Evolutionary conservation across 176 grass and related monocot genomes (phyloP), one percentile per base, ranked within the genome.

Genomic region (Oryza punctata): DNA sequence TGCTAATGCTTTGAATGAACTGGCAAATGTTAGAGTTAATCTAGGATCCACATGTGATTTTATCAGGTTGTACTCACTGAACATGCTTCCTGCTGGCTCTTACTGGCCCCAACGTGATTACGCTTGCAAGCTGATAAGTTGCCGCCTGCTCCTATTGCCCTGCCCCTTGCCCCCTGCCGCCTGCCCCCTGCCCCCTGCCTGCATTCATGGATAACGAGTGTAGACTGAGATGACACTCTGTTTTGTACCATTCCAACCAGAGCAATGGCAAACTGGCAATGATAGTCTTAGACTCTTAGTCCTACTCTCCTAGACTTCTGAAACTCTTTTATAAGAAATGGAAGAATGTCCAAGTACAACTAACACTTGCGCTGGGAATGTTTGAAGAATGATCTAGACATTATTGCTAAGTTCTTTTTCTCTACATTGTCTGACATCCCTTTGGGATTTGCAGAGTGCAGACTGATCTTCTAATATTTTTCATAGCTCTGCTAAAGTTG

Each of bases 381-480:
- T 72, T 82, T 12, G 35, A n/a, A 8, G 37, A 82, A 54, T 80
- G 50, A 47, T 11, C 44, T 72, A 72, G 27, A 16, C 70, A 82
- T 64, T 64, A 73, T 72, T 27, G 30, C 45, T 65, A 73, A 46
- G 19, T 43, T 60, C 13, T 69, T 43, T 73, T 38, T 65, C 26
- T 65, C 45, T 73, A 21, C 32, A 41, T 73, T 73, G 25, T 7
- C 37, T 37, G 72, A 44, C 37, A 72, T 32, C 69, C 52, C 37
- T 82, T 43, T 45, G 12, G 16, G 28, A 82, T 25, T n/a, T 38
- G 63, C 18, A 64, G 27, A 45, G 13, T 37, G 61, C 25, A 72
- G 25, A 43, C 24, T 72, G 11, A 59, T 26, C 68, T 44, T 72
- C 23, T 63, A 33, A 61, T 61, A 81, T 61, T 24, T 61, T n/a